phyloP scores from a whole-genome alignment of 441 rosid genomes.

The Geranium incanum region DNA sequence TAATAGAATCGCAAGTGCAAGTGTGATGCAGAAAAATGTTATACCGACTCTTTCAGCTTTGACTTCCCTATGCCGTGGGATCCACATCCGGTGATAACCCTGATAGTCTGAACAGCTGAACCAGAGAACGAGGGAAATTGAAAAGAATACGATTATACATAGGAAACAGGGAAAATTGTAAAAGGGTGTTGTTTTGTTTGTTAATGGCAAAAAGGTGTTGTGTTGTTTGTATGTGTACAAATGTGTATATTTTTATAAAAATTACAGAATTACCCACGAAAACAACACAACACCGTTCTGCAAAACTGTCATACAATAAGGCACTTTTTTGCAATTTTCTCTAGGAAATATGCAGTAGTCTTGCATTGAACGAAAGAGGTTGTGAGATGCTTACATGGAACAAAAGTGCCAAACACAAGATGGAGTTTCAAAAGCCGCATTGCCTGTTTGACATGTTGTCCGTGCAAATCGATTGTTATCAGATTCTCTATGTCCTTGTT shows the following conservation, averaged over 20 bases:
- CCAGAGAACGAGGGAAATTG: conserved; percentile 21
- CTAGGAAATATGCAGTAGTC: too few relatives aligned
- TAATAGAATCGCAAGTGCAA: not conserved
- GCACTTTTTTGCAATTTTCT: too few relatives aligned
- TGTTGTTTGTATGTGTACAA: too few relatives aligned
- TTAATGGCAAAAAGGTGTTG: too few relatives aligned
- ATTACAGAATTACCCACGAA: too few relatives aligned
- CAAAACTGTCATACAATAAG: too few relatives aligned
- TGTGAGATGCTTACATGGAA: conserved; percentile 51
- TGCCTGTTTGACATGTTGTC: conserved; percentile 87
- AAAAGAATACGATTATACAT: not conserved
- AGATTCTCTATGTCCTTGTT: conserved; percentile 71
- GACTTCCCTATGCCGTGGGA: conserved; percentile 70
- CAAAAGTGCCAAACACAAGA: conserved; percentile 55
- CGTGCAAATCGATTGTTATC: conserved; percentile 84
- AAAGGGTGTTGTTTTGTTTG: too few relatives aligned
- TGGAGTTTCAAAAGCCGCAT: conserved; percentile 66
- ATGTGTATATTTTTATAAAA: too few relatives aligned
- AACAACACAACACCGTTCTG: too few relatives aligned
- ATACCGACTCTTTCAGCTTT: conserved; percentile 77
- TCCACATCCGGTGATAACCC: conserved; percentile 93
- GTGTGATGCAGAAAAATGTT: conserved; percentile 12
- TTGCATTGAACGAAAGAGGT: not conserved
- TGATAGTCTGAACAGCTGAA: conserved; percentile 67
- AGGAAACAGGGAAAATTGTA: not conserved